These are phyloP conservation scores for Mariannaea sp. DNA, from an alignment of 2,329 filamentous ascomycete species.

Conservation along the genomic window DNA sequence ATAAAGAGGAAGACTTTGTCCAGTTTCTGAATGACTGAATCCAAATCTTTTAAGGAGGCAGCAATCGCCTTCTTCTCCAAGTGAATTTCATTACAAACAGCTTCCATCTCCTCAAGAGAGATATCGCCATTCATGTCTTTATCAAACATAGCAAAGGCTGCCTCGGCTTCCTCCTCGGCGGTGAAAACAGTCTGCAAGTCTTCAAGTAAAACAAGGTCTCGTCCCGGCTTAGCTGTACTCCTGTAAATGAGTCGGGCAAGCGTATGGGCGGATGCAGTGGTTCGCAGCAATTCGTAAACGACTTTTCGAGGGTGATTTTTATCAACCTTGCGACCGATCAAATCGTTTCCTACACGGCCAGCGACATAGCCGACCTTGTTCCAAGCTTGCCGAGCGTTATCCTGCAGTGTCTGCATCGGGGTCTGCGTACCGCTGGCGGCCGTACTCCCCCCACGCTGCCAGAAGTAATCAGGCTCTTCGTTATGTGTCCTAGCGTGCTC, in stretches of 20 bases:
- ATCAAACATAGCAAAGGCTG: conserved; percentile 90
- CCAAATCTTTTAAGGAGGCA: conserved; percentile 90
- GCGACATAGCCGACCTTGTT: conserved; percentile 85
- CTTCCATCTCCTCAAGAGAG: conserved; percentile 91
- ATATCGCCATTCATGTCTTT: conserved; percentile 97
- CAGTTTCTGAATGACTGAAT: conserved; percentile 89
- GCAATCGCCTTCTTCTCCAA: conserved; percentile 95
- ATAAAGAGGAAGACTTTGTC: conserved; percentile 89
- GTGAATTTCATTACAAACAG: conserved; percentile 91
- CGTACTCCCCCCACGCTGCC: conserved; percentile 47
- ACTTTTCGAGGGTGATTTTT: conserved; percentile 85
- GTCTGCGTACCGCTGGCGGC: conserved; percentile 69
- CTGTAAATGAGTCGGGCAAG: conserved; percentile 87
- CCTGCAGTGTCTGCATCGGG: conserved; percentile 73
- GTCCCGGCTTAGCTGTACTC: conserved; percentile 76
- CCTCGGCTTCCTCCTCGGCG: conserved; percentile 82
- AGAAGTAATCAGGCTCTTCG: conserved; percentile 56
- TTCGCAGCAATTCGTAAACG: conserved; percentile 75
- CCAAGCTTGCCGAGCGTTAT: conserved; percentile 75
- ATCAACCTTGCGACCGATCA: conserved; percentile 76
- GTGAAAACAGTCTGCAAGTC: conserved; percentile 81
- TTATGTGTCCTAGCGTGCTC: conserved; percentile 79
- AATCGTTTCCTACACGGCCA: conserved; percentile 85
- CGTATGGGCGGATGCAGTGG: conserved; percentile 75
- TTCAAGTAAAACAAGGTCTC: conserved; percentile 76